Evolutionary conservation across 805 yeast species (phyloP).

Genomic region (Suhomyces sp.): DNA sequence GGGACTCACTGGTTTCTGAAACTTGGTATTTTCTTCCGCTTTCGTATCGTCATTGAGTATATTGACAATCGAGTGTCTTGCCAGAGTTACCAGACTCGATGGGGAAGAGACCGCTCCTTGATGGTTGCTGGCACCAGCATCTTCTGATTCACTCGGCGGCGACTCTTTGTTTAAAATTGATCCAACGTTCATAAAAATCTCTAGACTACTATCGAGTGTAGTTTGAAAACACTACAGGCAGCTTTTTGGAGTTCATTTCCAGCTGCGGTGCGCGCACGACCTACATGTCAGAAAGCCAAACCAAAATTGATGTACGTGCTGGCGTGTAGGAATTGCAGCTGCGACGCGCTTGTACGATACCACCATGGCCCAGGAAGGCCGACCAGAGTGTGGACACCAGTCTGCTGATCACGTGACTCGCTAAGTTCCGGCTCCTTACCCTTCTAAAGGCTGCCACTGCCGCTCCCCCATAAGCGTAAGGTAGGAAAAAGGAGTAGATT

Average conservation of each 20-base stretch:
- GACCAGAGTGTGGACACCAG: too few relatives aligned
- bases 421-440: too few relatives aligned
- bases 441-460: too few relatives aligned
- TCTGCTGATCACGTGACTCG: too few relatives aligned
- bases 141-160: slow-evolving; percentile 23
- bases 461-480: too few relatives aligned
- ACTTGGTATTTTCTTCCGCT: not conserved
- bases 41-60: slow-evolving; percentile 21
- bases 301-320: not conserved
- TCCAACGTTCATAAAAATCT: slow-evolving; percentile 36
- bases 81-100: slow-evolving; percentile 12
- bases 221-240: not conserved
- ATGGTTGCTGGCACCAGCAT: not conserved
- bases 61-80: slow-evolving; percentile 29
- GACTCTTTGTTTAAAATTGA: slow-evolving; percentile 37
- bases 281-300: not conserved
- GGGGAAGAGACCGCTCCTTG: slow-evolving; percentile 3
- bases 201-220: not conserved
- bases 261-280: not conserved
- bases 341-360: not conserved
- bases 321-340: not conserved
- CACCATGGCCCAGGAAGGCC: too few relatives aligned
- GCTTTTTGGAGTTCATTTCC: not conserved
- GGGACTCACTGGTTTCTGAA: slow-evolving; percentile 3
- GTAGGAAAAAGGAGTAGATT: too few relatives aligned